phyloP scores from a whole-genome alignment of 176 grass and related monocot species.

The Neostapfia colusana region DNA sequence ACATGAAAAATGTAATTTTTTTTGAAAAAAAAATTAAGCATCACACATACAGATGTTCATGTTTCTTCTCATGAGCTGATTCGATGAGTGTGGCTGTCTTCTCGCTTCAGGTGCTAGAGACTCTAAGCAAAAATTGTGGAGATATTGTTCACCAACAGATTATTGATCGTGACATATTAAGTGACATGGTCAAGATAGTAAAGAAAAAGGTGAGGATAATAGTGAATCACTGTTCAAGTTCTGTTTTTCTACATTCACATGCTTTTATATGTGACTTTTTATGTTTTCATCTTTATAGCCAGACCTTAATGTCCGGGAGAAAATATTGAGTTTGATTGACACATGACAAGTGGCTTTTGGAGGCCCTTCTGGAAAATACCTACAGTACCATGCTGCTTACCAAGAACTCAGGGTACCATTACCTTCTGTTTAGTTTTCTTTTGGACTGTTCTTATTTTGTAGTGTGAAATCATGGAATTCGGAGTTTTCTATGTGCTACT shows the following conservation, averaged over 20 bases:
- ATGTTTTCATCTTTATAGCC: conserved; percentile 53
- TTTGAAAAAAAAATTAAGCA: no score
- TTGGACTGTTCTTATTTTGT: conserved; percentile 12
- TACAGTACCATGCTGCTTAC: conserved; percentile 85
- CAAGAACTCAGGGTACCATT: conserved; percentile 83
- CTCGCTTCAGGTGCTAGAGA: conserved; percentile 75
- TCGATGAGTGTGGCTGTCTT: neutral
- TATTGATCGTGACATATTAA: conserved; percentile 91
- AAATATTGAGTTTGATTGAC: conserved; percentile 94
- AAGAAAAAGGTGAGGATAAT: conserved; percentile 90
- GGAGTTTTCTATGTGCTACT: conserved; percentile 12
- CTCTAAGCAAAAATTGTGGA: conserved; percentile 98
- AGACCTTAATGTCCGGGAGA: conserved; percentile 86
- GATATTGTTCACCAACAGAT: conserved; percentile 87
- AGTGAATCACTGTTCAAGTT: conserved; percentile 11
- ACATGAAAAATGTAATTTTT: no score
- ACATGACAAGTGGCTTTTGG: conserved; percentile 99
- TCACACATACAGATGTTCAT: neutral
- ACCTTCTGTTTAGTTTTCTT: conserved; percentile 8
- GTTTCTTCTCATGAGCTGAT: conserved; percentile 23
- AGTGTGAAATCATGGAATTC: neutral
- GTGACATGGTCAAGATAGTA: conserved; percentile 99
- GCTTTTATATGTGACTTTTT: conserved; percentile 27
- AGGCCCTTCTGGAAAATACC: conserved; percentile 78
- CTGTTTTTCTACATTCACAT: conserved; percentile 36